Base-by-base conservation (phyloP, 1,139 yeast genomes). In the Scheffersomyces insectosa region DNA sequence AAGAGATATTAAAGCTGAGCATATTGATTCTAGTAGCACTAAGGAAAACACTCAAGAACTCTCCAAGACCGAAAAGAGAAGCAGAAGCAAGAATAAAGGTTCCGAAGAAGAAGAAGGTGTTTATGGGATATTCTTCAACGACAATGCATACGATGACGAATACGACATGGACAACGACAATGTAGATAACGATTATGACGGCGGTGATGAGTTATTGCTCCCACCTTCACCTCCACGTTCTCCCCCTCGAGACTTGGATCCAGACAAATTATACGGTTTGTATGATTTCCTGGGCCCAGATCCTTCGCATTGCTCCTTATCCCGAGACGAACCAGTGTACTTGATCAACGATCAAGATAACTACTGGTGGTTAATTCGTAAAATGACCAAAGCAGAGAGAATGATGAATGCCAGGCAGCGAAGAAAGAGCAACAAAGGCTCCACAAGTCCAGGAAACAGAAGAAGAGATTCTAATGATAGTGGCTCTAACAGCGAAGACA, bases 361-460 rank as follows among this genome's bases (percentile, higher is more conserved):
- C 47, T 93, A 93, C 67, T 93, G 99, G 99, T 93, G 99, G 99
- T 70, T 91, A 11, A 91, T 93, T 27, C 77, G 83, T 46, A 82
- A 88, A 52, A 73, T 83, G 44, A 73, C 76, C 38, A 69, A 65
- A 43, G 55, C 55, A 13, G 78, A 74, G 49, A 54, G 72, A n/a
- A 51, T 56, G 3, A 31, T 39, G 16, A 48, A 48, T 15, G 46
- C 46, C 37, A 43, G 46, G 11, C 41, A 42, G 12, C 36, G 43
- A 28, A 36, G 46, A 27, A 45, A 40, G 33, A 20, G 25, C 25
- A 20, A 20, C 25, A 20, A 20, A 7, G 25, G 8, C 6, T 20
- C 25, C 3, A 8, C 25, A 20, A 20, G 25, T 6, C 25, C 8
- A 5, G 25, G 25, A 20, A 20, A 16, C 5, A 16, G 25, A 20